These are phyloP conservation scores for Cryptococcus neoformans DNA, from an alignment of 1,284 basidiomycete genomes.

Conservation along the genomic window DNA sequence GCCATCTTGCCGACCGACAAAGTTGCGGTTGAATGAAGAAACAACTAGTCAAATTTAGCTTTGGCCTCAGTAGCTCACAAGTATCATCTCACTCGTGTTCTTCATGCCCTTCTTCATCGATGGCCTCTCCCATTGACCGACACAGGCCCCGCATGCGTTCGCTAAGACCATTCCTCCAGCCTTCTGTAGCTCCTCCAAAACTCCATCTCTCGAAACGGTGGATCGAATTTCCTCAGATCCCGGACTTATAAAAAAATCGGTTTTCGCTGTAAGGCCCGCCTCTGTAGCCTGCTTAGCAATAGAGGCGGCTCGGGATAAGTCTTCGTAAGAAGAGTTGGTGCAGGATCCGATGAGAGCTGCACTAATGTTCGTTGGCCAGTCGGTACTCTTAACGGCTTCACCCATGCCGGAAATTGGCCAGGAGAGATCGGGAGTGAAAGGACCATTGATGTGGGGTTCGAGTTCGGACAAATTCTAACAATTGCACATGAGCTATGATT, in stretches of 20 bases:
- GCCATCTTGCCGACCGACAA: conserved; percentile 97
- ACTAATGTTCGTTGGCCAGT: conserved; percentile 88
- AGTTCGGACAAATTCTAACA: conserved; percentile 78
- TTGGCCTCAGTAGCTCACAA: background rate
- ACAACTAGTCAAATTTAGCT: conserved; percentile 65
- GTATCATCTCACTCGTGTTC: conserved; percentile 68
- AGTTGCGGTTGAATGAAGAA: conserved; percentile 96
- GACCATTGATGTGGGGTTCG: conserved; percentile 99
- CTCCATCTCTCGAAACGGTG: conserved; percentile 94
- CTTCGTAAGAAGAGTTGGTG: conserved; percentile 99
- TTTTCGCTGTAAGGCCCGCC: conserved; percentile 78
- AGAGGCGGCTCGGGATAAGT: conserved; percentile 96
- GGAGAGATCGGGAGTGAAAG: conserved; percentile 94
- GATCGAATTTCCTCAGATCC: conserved; percentile 98
- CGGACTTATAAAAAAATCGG: conserved; percentile 88
- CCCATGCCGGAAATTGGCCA: conserved; percentile 97
- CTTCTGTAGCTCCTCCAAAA: conserved; percentile 80
- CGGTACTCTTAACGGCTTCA: conserved; percentile 72
- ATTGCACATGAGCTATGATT: background rate
- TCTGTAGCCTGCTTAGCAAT: conserved; percentile 69
- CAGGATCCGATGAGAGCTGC: conserved; percentile 95
- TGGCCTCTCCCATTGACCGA: conserved; percentile 97
- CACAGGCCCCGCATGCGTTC: conserved; percentile 98
- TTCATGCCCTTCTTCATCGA: conserved; percentile 88
- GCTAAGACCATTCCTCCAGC: conserved; percentile 93